These are phyloP conservation scores for Pythium aphanidermatum DNA, from an alignment of 352 stramenopile species.

Conservation along the genomic window DNA sequence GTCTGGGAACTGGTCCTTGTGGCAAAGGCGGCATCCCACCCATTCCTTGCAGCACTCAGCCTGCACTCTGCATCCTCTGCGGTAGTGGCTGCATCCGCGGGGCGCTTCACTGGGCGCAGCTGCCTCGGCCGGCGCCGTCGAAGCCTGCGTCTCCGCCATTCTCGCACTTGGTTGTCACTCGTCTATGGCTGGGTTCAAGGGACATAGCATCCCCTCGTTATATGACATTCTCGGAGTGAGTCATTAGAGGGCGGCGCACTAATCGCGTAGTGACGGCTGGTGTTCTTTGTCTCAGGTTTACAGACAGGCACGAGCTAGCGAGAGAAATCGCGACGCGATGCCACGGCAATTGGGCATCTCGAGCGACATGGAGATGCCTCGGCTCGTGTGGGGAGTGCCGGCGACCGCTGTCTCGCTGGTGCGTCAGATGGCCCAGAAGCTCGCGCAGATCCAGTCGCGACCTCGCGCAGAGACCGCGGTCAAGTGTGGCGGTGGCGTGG, in stretches of 20 bases:
- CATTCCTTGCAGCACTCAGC: constrained; percentile 70
- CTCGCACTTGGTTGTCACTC: background rate
- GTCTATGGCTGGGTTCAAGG: no score
- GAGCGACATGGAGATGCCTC: constrained; percentile 10
- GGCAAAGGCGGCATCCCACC: constrained; percentile 69
- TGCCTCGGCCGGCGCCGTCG: background rate
- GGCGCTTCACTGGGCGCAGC: background rate
- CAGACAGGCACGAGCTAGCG: no score
- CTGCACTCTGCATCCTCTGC: constrained; percentile 53
- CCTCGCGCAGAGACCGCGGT: constrained; percentile 44
- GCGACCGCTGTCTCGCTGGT: constrained; percentile 17
- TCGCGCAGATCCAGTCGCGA: constrained; percentile 20
- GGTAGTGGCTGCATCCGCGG: constrained; percentile 51
- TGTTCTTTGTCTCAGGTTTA: no score
- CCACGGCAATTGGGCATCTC: no score
- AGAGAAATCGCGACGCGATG: no score
- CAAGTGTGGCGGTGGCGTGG: constrained; percentile 51
- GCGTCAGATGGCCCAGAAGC: constrained; percentile 14
- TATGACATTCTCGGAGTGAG: no score
- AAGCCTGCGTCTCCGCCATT: background rate
- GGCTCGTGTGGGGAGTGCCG: constrained; percentile 7
- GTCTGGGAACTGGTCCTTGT: constrained; percentile 45
- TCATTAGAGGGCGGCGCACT: no score
- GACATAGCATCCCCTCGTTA: no score
- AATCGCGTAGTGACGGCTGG: no score